Conservation (phyloP, 2,329 filamentous ascomycete genomes). For the Nemania sp. region DNA sequence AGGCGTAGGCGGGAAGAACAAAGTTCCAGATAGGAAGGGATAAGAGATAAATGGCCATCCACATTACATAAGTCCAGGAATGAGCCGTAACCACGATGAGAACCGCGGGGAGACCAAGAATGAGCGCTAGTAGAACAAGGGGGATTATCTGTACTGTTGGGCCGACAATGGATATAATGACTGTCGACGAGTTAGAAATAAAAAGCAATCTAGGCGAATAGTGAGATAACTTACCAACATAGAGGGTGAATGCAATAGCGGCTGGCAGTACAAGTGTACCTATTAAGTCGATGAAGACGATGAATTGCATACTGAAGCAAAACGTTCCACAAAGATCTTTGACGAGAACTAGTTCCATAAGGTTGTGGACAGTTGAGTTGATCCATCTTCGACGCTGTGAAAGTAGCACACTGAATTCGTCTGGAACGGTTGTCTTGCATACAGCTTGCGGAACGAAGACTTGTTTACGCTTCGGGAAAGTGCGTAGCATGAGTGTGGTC, state of each 20-base stretch:
- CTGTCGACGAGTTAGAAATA: conserved; percentile 58
- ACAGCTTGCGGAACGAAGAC: conserved; percentile 98
- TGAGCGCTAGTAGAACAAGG: conserved; percentile 86
- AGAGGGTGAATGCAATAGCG: conserved; percentile 96
- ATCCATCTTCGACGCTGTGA: conserved; percentile 98
- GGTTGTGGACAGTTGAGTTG: conserved; percentile 98
- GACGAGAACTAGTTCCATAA: conserved; percentile 97
- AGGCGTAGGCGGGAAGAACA: conserved; percentile 90
- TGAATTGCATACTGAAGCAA: conserved; percentile 99
- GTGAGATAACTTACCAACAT: conserved; percentile 76
- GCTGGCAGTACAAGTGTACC: conserved; percentile 95
- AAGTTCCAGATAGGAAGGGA: conserved; percentile 99
- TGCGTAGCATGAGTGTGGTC: conserved; percentile 97
- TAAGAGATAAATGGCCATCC: conserved; percentile 96
- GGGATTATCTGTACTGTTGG: conserved; percentile 87
- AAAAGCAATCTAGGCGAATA: background rate
- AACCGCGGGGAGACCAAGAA: conserved; percentile 91
- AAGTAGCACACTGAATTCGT: conserved; percentile 89
- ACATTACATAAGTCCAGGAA: conserved; percentile 88
- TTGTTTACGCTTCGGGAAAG: conserved; percentile 98
- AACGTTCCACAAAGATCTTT: conserved; percentile 97
- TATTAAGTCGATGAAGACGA: conserved; percentile 94
- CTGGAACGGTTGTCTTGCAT: conserved; percentile 97
- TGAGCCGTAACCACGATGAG: conserved; percentile 95
- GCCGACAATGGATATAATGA: conserved; percentile 85